Evolutionary conservation across 2,329 filamentous ascomycete genomes (phyloP).

Genomic region (Pseudogymnoascus sp.): DNA sequence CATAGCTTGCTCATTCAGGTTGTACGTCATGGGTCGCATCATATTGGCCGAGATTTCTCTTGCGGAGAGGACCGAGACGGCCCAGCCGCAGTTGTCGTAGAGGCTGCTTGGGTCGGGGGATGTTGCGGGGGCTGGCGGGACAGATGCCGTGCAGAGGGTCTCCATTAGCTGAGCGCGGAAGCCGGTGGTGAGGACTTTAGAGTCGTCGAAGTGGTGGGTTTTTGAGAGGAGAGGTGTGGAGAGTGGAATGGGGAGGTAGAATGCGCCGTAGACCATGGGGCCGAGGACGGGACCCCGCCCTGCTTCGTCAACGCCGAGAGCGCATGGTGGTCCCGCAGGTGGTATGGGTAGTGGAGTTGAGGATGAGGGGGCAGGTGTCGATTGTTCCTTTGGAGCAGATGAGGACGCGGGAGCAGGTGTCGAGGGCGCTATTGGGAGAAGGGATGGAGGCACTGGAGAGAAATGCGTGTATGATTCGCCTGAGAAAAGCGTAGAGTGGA

Average conservation of each 20-base stretch:
- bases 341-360: not conserved
- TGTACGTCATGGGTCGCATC: slow-evolving; percentile 52
- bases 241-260: slow-evolving; percentile 66
- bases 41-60: slow-evolving; percentile 32
- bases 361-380: slow-evolving; percentile 29
- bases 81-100: slow-evolving; percentile 69
- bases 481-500: slow-evolving; percentile 46
- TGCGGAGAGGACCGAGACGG: slow-evolving; percentile 71
- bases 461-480: slow-evolving; percentile 66
- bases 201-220: slow-evolving; percentile 87
- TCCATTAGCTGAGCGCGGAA: slow-evolving; percentile 65
- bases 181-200: slow-evolving; percentile 78
- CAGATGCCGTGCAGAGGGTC: slow-evolving; percentile 59
- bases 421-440: slow-evolving; percentile 35
- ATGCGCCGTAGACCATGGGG: slow-evolving; percentile 64
- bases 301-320: slow-evolving; percentile 87
- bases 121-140: not conserved
- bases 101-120: slow-evolving; percentile 38
- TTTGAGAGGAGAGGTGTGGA: slow-evolving; percentile 67
- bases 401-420: slow-evolving; percentile 17
- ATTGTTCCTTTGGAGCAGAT: slow-evolving; percentile 11
- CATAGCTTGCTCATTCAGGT: slow-evolving; percentile 93
- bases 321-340: slow-evolving; percentile 48
- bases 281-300: slow-evolving; percentile 90
- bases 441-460: slow-evolving; percentile 57